Conservation (phyloP, 192 early-diverging fungal genomes). For the Umbelopsis sp. region DNA sequence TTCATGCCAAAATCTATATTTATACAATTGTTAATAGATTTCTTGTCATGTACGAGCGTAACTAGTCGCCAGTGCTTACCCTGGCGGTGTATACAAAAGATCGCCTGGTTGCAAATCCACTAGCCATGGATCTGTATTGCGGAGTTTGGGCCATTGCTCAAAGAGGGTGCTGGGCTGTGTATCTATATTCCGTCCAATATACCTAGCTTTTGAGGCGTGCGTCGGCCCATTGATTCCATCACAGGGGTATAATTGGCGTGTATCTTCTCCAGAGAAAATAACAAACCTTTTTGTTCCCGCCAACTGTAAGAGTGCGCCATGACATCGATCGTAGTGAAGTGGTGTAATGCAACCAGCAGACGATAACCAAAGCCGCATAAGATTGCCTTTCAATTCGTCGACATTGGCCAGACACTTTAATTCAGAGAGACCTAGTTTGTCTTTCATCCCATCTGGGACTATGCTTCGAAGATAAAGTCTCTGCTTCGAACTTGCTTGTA, state of each 20-base stretch:
- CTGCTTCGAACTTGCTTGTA: neutral
- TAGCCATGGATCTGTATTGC: slow-evolving; percentile 37
- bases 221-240: slow-evolving; percentile 47
- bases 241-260: slow-evolving; percentile 40
- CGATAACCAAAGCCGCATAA: slow-evolving; percentile 49
- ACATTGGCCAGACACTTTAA: slow-evolving; percentile 23
- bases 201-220: slow-evolving; percentile 48
- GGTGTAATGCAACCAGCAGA: slow-evolving; percentile 48
- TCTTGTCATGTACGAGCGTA: too few species aligned
- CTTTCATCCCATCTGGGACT: slow-evolving; percentile 27
- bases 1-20: slow-evolving; percentile 50
- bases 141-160: slow-evolving; percentile 43
- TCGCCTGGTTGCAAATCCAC: slow-evolving; percentile 51
- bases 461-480: slow-evolving; percentile 40
- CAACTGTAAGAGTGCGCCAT: slow-evolving; percentile 51
- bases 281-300: slow-evolving; percentile 50
- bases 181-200: slow-evolving; percentile 29
- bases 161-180: slow-evolving; percentile 25
- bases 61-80: neutral
- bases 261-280: slow-evolving; percentile 47
- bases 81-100: slow-evolving; percentile 56
- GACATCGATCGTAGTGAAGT: slow-evolving; percentile 56
- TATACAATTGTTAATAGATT: too few species aligned
- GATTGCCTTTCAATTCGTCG: slow-evolving; percentile 30
- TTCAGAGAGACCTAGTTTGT: slow-evolving; percentile 22